Conservation (phyloP, 176 grass and related monocot genomes). For the Avena atlantica region DNA sequence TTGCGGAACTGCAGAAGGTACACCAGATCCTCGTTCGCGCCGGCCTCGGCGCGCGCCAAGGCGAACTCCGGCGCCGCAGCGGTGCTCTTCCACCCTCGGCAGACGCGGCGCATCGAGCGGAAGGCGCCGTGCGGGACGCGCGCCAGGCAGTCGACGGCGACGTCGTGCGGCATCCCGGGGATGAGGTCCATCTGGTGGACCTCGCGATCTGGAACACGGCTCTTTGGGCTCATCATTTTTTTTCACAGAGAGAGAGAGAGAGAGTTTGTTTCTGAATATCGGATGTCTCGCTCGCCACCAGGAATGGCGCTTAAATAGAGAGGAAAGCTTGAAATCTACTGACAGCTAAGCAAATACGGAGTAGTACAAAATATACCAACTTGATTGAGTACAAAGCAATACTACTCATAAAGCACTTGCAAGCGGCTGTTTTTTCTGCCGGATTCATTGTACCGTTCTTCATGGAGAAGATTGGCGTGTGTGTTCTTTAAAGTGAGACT, state of each 20-base stretch:
- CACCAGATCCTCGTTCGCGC: conserved; percentile 50
- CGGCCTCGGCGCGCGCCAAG: conserved; percentile 38
- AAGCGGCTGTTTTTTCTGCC: conserved; percentile 24
- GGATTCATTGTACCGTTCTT: neutral
- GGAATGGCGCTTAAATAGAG: conserved; percentile 35
- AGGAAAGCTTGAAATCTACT: neutral
- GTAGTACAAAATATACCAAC: neutral
- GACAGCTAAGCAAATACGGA: neutral
- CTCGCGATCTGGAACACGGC: neutral
- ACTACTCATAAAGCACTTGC: neutral
- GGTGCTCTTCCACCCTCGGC: conserved; percentile 68
- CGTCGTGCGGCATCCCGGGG: conserved; percentile 81
- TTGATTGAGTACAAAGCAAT: neutral
- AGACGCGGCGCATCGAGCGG: conserved; percentile 64
- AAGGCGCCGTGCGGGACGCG: conserved; percentile 66
- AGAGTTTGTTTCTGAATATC: neutral
- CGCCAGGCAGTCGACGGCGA: conserved; percentile 86
- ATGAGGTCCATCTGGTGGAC: conserved; percentile 61
- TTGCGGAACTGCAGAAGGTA: conserved; percentile 52
- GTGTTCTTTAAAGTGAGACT: neutral
- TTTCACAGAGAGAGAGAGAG: neutral
- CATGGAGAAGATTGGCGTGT: neutral
- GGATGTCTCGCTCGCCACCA: neutral
- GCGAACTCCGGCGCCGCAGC: conserved; percentile 46
- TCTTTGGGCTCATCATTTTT: conserved; percentile 42